phyloP scores from a whole-genome alignment of 805 yeast species.

The Ogataea polymorpha region DNA sequence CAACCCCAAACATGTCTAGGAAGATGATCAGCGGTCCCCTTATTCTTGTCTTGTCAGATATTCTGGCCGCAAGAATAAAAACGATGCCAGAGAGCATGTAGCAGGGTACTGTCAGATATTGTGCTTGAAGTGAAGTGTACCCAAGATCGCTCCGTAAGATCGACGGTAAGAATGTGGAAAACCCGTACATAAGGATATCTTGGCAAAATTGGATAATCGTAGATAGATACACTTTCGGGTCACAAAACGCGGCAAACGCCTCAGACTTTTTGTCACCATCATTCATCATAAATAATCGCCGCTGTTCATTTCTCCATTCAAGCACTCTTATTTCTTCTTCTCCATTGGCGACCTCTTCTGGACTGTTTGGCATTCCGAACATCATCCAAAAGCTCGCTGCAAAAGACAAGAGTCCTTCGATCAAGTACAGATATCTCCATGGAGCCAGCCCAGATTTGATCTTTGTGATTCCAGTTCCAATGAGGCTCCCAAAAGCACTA shows the following conservation, averaged over 20 bases:
- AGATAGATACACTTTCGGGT: conserved; percentile 36
- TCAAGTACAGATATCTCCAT: conserved; percentile 20
- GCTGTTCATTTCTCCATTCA: conserved; percentile 7
- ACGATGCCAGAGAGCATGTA: conserved; percentile 34
- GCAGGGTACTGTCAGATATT: conserved; percentile 40
- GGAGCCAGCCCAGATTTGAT: conserved; percentile 17
- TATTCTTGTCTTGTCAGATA: conserved; percentile 27
- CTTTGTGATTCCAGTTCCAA: conserved; percentile 19
- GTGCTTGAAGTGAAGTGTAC: conserved; percentile 32
- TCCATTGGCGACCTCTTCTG: conserved; percentile 5
- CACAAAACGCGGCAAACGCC: conserved; percentile 32
- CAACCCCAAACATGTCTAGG: conserved; percentile 26
- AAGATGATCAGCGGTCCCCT: conserved; percentile 34
- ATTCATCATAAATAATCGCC: conserved; percentile 9
- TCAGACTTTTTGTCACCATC: conserved; percentile 9
- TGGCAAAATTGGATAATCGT: conserved; percentile 43
- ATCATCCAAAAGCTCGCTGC: conserved; percentile 7
- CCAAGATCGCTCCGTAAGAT: conserved; percentile 35
- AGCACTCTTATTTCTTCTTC: conserved; percentile 11
- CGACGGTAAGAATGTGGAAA: conserved; percentile 39
- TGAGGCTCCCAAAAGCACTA: conserved; percentile 21
- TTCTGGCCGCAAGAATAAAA: conserved; percentile 24
- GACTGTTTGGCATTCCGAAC: conserved; percentile 13
- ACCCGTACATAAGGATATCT: conserved; percentile 42
- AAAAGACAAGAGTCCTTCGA: conserved; percentile 16